These are phyloP conservation scores for Citrullus colocynthis DNA, from an alignment of 306 rosid genomes.

Conservation along the genomic window DNA sequence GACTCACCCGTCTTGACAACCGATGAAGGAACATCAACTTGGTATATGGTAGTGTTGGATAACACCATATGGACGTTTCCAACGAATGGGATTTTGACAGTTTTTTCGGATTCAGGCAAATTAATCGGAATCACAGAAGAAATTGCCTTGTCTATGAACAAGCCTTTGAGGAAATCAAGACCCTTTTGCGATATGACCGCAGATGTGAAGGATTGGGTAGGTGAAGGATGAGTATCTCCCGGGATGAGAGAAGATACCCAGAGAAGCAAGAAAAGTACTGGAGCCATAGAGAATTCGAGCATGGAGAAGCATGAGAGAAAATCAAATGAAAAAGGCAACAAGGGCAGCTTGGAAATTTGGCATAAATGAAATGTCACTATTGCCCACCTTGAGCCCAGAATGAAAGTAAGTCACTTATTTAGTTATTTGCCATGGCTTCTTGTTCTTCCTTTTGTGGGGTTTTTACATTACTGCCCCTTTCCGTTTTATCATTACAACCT, in stretches of 20 bases:
- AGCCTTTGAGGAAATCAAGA: conserved; percentile 57
- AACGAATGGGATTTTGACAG: conserved; percentile 44
- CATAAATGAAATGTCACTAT: neutral
- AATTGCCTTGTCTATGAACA: conserved; percentile 45
- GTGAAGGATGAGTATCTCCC: conserved; percentile 26
- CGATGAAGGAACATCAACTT: conserved; percentile 49
- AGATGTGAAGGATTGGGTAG: conserved; percentile 45
- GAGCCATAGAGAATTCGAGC: conserved; percentile 32
- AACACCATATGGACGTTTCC: conserved; percentile 46
- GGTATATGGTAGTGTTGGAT: conserved; percentile 49
- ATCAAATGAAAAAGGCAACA: neutral
- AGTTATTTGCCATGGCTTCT: too few relatives aligned
- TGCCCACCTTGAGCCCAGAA: neutral
- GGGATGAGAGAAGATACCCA: conserved; percentile 19
- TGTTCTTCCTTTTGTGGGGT: too few relatives aligned
- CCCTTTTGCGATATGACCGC: conserved; percentile 54
- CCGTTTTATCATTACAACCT: neutral
- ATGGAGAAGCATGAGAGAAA: conserved; percentile 10
- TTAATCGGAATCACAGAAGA: conserved; percentile 57
- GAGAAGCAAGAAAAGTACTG: conserved; percentile 30
- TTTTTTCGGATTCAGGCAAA: conserved; percentile 44
- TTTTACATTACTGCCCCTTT: neutral
- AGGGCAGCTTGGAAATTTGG: neutral
- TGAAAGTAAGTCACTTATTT: neutral
- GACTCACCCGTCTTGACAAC: conserved; percentile 39